A percentile compares a stretch with the other conserved stretches of the same genome.
Evolutionary conservation across 1,139 yeast species (phyloP).

Genomic region (Kurtzmaniella quercitrusa): DNA sequence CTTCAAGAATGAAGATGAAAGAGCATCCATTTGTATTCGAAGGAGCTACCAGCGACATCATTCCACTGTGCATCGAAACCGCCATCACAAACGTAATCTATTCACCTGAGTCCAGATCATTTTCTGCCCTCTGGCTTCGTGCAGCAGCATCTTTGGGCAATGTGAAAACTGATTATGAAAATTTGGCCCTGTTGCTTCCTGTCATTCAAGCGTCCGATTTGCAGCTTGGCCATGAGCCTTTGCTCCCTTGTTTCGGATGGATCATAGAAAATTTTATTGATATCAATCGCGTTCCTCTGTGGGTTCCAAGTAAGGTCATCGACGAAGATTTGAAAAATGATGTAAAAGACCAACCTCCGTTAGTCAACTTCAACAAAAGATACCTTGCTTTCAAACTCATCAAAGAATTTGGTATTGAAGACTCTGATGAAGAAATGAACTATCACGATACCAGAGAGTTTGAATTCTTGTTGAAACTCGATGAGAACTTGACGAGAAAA

Average conservation of each 20-base stretch:
- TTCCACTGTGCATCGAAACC: conserved; percentile 85
- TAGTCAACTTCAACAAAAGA: conserved; percentile 41
- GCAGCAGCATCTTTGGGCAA: conserved; percentile 30
- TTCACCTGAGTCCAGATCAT: conserved; percentile 76
- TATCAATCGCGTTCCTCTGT: conserved; percentile 28
- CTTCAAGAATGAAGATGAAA: conserved; percentile 67
- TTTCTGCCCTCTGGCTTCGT: conserved; percentile 60
- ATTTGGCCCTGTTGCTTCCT: conserved; percentile 36
- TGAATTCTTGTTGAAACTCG: conserved; percentile 42
- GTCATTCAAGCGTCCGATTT: conserved; percentile 26
- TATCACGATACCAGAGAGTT: conserved; percentile 42
- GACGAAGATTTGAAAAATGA: neutral
- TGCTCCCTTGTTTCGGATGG: conserved; percentile 81
- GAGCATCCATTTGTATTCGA: conserved; percentile 55
- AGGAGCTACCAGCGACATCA: conserved; percentile 28
- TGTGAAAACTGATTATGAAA: conserved; percentile 20
- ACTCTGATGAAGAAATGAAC: conserved; percentile 21
- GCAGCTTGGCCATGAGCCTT: conserved; percentile 31
- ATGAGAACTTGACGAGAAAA: conserved; percentile 30
- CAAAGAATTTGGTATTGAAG: conserved; percentile 41
- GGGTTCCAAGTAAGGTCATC: neutral
- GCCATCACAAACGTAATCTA: conserved; percentile 73
- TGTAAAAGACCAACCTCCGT: conserved; percentile 2
- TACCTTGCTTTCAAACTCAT: conserved; percentile 40
- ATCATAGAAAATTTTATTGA: conserved; percentile 41